Conservation (phyloP, 2,329 filamentous ascomycete genomes). For the Aspergillus sp. region DNA sequence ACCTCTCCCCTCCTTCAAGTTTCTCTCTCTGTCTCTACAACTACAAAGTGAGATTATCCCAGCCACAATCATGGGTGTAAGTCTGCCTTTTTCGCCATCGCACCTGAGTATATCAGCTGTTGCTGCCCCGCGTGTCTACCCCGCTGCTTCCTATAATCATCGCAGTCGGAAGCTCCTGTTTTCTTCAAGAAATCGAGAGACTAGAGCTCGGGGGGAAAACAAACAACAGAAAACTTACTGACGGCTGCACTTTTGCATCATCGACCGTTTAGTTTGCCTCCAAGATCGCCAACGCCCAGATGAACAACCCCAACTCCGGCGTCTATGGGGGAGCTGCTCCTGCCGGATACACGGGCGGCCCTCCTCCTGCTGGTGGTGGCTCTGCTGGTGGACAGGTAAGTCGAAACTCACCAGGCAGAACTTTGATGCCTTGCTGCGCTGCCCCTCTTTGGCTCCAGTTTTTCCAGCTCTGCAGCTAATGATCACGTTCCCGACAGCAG, state of each 20-base stretch:
- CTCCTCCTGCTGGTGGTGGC: constrained; percentile 38
- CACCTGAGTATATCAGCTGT: not conserved
- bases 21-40: not conserved
- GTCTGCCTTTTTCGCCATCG: constrained; percentile 1
- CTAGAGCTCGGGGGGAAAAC: constrained; percentile 7
- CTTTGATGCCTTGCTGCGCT: constrained; percentile 11
- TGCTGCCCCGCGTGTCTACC: constrained; percentile 8
- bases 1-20: not conserved
- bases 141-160: not conserved
- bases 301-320: constrained; percentile 25
- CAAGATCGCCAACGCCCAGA: constrained; percentile 46
- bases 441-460: constrained; percentile 13
- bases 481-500: constrained; percentile 2
- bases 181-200: not conserved
- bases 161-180: not conserved
- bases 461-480: constrained; percentile 5
- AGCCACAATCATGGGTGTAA: constrained; percentile 13
- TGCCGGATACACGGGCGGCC: constrained; percentile 42
- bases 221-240: constrained; percentile 15
- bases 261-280: constrained; percentile 39
- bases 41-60: not conserved
- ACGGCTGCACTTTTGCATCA: constrained; percentile 23
- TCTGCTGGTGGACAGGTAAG: constrained; percentile 57
- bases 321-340: constrained; percentile 42
- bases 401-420: constrained; percentile 27